These are phyloP conservation scores for Deinandra increscens DNA, from an alignment of 129 eudicot genomes.

Conservation along the genomic window DNA sequence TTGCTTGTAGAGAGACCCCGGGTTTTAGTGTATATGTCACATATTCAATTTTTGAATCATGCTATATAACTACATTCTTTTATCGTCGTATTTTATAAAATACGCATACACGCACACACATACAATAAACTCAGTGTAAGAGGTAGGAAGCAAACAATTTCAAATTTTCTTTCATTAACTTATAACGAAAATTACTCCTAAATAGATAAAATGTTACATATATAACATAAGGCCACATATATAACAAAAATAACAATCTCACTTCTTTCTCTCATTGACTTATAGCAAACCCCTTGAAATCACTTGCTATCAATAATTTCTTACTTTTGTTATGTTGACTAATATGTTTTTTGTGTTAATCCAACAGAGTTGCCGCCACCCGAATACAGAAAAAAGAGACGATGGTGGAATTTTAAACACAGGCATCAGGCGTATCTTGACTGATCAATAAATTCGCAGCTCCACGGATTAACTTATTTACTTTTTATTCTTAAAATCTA, in stretches of 20 bases:
- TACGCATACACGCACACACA: neutral
- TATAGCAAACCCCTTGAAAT: constrained; percentile 10
- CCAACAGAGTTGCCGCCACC: constrained; percentile 54
- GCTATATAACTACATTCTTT: neutral
- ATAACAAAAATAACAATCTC: no score
- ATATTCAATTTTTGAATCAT: neutral
- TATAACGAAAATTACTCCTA: neutral
- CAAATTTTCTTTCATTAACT: neutral
- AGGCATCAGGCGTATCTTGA: constrained; percentile 40
- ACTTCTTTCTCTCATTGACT: neutral
- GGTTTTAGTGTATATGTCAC: neutral
- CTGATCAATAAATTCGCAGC: constrained; percentile 2
- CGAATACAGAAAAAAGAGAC: constrained; percentile 55
- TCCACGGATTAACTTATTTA: neutral
- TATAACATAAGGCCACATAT: no score
- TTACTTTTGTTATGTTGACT: neutral
- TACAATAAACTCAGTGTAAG: neutral
- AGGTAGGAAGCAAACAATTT: neutral
- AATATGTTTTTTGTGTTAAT: neutral
- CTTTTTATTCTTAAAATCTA: constrained; percentile 23
- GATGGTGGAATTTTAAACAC: constrained; percentile 70
- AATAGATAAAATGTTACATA: no score
- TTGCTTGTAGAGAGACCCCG: no score
- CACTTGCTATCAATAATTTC: neutral
- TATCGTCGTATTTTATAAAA: neutral